These are phyloP conservation scores for Pythium aristosporum DNA, from an alignment of 352 stramenopile genomes.

Conservation along the genomic window DNA sequence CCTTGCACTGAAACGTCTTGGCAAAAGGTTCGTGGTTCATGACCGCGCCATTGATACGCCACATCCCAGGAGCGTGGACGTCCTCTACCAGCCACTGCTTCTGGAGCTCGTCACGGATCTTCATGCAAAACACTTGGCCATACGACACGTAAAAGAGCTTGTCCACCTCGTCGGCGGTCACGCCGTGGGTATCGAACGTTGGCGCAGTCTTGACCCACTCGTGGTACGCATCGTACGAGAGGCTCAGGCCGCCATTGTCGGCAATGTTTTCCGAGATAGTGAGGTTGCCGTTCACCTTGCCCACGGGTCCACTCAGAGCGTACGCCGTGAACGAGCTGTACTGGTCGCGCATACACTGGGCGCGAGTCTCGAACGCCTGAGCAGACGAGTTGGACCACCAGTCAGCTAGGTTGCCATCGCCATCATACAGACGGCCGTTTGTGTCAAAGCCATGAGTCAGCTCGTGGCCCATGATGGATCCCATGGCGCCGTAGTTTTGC, in stretches of 20 bases:
- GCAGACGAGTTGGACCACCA: conserved; percentile 89
- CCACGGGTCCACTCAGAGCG: conserved; percentile 39
- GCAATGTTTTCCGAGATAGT: conserved; percentile 82
- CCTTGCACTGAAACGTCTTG: conserved; percentile 23
- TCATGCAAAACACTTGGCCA: conserved; percentile 65
- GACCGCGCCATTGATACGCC: conserved; percentile 25
- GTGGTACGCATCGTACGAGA: conserved; percentile 70
- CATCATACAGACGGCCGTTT: conserved; percentile 85
- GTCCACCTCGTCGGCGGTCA: conserved; percentile 30
- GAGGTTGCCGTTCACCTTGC: conserved; percentile 51
- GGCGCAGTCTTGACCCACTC: conserved; percentile 26
- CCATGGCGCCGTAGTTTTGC: conserved; percentile 92
- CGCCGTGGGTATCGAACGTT: background rate
- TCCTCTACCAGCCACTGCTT: conserved; percentile 20
- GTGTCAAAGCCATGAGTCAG: conserved; percentile 95
- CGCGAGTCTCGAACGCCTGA: conserved; percentile 69
- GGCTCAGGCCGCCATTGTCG: conserved; percentile 63
- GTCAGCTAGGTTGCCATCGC: conserved; percentile 84
- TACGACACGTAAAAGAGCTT: conserved; percentile 69
- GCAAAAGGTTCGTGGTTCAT: conserved; percentile 31
- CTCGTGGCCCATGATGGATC: conserved; percentile 92
- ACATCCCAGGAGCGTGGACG: conserved; percentile 44
- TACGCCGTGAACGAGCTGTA: conserved; percentile 48
- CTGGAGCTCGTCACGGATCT: conserved; percentile 37
- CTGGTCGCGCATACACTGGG: conserved; percentile 56